Percentiles rank a stretch among this genome's conserved stretches.
Evolutionary conservation across 2,329 filamentous ascomycete species (phyloP).

Genomic region (Ceratocystis cacaofunesta): DNA sequence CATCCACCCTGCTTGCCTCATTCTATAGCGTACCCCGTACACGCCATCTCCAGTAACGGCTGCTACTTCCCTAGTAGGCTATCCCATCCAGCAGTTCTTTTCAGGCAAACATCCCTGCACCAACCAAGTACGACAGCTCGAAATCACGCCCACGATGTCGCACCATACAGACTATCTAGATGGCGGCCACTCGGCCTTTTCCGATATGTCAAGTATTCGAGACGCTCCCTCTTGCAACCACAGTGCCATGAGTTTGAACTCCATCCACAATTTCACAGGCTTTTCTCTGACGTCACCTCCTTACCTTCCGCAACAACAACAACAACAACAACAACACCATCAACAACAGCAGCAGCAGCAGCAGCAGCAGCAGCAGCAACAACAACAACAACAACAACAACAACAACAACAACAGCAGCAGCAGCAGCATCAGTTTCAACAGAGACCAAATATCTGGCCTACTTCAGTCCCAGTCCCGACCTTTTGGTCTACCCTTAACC

Average conservation of each 20-base stretch:
- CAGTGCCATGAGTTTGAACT: neutral
- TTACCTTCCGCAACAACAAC: neutral
- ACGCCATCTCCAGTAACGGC: neutral
- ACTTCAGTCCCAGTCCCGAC: neutral
- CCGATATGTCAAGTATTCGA: neutral
- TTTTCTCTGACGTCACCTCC: neutral
- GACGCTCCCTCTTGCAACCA: neutral
- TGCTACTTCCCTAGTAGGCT: neutral
- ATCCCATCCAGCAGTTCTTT: neutral
- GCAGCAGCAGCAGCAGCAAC: neutral
- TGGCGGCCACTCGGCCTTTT: neutral
- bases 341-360: neutral
- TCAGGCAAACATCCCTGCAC: neutral
- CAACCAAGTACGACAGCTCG: neutral
- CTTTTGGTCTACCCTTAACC: neutral
- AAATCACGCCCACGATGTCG: neutral
- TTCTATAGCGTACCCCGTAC: neutral
- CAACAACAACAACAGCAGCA: neutral
- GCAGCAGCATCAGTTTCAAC: neutral
- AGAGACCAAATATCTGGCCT: neutral
- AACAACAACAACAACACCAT: neutral
- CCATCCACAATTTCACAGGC: neutral
- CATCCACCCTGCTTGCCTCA: neutral
- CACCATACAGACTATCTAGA: neutral
- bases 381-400: neutral